Evolutionary conservation across 345 rosid species (phyloP).

Genomic region (Physaria fendleri): DNA sequence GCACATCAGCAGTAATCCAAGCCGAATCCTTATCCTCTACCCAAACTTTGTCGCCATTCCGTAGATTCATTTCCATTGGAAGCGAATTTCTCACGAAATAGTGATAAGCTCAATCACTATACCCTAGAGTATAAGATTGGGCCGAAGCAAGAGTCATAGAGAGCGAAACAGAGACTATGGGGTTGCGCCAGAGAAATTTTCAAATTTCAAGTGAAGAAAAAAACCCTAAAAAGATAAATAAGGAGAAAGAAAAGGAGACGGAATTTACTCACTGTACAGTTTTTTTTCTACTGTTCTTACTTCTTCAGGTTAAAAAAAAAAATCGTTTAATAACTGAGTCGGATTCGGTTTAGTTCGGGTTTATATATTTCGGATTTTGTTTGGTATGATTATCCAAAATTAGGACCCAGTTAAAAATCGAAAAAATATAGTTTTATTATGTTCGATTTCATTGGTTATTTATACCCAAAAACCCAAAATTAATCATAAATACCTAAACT

Average conservation of each 20-base stretch:
- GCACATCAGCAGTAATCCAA: slow-evolving; percentile 73
- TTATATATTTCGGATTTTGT: too few species aligned
- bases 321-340: too few species aligned
- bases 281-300: not conserved
- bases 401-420: too few species aligned
- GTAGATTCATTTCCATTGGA: slow-evolving; percentile 46
- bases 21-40: slow-evolving; percentile 72
- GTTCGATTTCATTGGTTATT: too few species aligned
- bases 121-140: slow-evolving; percentile 5
- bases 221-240: slow-evolving; percentile 17
- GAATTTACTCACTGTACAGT: too few species aligned
- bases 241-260: not conserved
- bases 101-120: not conserved
- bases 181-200: slow-evolving; percentile 24
- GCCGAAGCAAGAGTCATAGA: slow-evolving; percentile 9
- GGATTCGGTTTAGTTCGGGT: too few species aligned
- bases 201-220: slow-evolving; percentile 21
- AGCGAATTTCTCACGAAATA: slow-evolving; percentile 9
- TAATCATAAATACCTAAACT: too few species aligned
- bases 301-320: too few species aligned
- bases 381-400: too few species aligned
- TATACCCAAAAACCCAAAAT: too few species aligned
- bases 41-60: slow-evolving; percentile 80
- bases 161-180: slow-evolving; percentile 11
- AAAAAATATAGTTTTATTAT: too few species aligned